A percentile compares a stretch with the other conserved stretches of the same genome.
Conservation (phyloP, 768 basidiomycete genomes). For the Leccinum sublutescens region DNA sequence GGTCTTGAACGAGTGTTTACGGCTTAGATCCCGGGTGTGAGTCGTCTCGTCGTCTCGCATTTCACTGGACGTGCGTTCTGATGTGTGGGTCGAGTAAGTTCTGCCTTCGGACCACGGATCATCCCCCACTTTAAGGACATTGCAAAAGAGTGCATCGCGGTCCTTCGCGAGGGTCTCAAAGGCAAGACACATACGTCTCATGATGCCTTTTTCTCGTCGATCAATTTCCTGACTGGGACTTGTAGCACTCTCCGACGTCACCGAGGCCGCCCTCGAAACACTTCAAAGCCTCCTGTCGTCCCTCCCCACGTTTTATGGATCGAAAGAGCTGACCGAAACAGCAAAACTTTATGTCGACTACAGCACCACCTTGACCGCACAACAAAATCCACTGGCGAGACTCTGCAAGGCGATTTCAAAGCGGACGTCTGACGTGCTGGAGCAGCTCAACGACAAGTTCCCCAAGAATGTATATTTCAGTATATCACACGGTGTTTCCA, state of each 20-base stretch:
- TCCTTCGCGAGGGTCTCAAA: constrained; percentile 42
- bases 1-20: constrained; percentile 62
- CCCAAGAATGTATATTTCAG: no score
- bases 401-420: constrained; percentile 70
- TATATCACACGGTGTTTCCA: no score
- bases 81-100: constrained; percentile 38
- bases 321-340: constrained; percentile 54
- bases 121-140: constrained; percentile 83
- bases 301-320: constrained; percentile 83
- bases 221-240: background rate
- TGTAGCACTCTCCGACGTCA: constrained; percentile 34
- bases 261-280: constrained; percentile 40
- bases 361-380: constrained; percentile 9
- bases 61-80: background rate
- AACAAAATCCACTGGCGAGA: constrained; percentile 32
- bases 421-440: constrained; percentile 44
- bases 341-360: constrained; percentile 55
- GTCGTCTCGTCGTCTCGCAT: background rate
- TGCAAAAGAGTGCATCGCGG: constrained; percentile 51
- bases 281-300: constrained; percentile 69
- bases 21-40: constrained; percentile 61
- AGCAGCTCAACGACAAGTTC: no score
- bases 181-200: constrained; percentile 34
- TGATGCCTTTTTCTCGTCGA: background rate
- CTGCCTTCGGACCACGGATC: constrained; percentile 79